A percentile compares a stretch with the other conserved stretches of the same genome.
Conservation (phyloP, 1,284 basidiomycete genomes). For the Moesziomyces sp. region DNA sequence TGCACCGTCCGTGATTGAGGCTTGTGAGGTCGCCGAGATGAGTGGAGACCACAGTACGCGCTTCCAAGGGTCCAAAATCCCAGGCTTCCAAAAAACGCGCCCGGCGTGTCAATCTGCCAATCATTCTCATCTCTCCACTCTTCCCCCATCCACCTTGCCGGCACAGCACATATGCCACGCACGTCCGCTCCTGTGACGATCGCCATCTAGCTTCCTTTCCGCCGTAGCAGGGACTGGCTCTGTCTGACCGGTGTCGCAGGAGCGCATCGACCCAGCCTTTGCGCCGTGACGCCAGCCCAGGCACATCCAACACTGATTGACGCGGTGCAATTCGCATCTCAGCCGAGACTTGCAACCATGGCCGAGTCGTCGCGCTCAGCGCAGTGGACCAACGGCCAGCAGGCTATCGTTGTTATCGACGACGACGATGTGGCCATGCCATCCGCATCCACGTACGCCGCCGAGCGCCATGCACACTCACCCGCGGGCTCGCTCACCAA, state of each 20-base stretch:
- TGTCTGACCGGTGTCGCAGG: background rate
- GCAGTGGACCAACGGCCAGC: slow-evolving; percentile 1
- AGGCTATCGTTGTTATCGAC: slow-evolving; percentile 29
- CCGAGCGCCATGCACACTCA: slow-evolving; percentile 1
- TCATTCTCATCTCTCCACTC: slow-evolving; percentile 1
- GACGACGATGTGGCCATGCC: slow-evolving; percentile 16
- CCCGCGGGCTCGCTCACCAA: slow-evolving; percentile 16
- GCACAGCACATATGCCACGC: background rate
- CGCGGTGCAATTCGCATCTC: no score
- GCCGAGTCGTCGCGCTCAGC: slow-evolving; percentile 8
- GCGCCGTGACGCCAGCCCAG: no score
- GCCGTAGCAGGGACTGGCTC: no score
- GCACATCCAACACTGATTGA: no score
- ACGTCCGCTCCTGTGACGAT: no score
- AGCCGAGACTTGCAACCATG: slow-evolving; percentile 4
- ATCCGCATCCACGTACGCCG: background rate
- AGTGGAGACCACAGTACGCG: no score
- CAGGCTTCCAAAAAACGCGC: slow-evolving; percentile 8
- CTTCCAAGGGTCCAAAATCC: slow-evolving; percentile 27
- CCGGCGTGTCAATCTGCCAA: background rate
- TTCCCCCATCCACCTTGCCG: background rate
- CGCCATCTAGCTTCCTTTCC: no score
- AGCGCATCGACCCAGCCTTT: background rate
- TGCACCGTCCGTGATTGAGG: background rate
- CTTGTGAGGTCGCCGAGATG: no score